Evolutionary conservation across 108 stramenopile species (phyloP), one percentile per base, ranked within the genome.

Genomic region (Cylindrotheca fusiformis): DNA sequence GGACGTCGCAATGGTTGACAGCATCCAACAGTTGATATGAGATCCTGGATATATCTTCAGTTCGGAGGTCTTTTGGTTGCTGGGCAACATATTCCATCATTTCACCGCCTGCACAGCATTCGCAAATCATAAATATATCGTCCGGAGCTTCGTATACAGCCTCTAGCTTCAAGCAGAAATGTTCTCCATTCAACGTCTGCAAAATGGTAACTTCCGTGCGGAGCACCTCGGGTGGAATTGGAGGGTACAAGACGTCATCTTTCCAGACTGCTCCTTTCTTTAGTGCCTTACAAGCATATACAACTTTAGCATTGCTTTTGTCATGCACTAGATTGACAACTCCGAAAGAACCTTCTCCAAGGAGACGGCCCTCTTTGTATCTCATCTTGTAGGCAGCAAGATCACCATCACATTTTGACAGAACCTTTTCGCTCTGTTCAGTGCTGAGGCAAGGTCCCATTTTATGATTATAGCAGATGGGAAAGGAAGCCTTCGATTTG

Each of bases 301-400:
- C n/a, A 21, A 4, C 2, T 23, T 52, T 22, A 4, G 10, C 32
- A 51, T n/a, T 32, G 3, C 14, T 28, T 14, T 24, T 48, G 48
- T 88, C 86, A 58, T 81, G 72, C 3, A 84, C 81, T 47, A 91
- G 45, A 48, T 82, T 88, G 32, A 91, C 90, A 17, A 74, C 61
- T 12, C 90, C 90, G 64, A 91, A 91, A 63, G 86, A 80, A 6
- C 90, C 90, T 61, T 85, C 71, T 0, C 90, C 90, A 8, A 91
- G 65, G 1, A 82, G 54, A 28, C 69, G 72, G 36, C 76, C 63
- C 49, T 88, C 87, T 30, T 71, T 50, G 59, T 62, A 91, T 48
- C 82, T 75, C 17, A 67, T 65, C 28, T 83, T 80, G 58, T 72
- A 91, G 14, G 67, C 85, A 25, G 65, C 56, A 27, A 78, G 80